Base-by-base conservation (phyloP, 371 early-diverging fungal species). In the Apophysomyces sp. region DNA sequence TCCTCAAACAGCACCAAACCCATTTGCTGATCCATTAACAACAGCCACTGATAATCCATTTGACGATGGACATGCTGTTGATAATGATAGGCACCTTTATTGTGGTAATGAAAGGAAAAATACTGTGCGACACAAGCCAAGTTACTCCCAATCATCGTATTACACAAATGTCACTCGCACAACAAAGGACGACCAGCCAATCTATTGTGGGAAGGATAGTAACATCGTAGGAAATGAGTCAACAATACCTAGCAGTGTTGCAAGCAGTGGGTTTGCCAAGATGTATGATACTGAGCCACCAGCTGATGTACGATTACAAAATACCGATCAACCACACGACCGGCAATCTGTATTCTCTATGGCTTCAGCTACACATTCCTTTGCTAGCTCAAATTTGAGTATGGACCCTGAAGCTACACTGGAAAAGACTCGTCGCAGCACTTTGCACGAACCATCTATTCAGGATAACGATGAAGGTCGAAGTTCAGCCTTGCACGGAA, bases 41-140 rank as follows among this genome's bases (percentile, higher is more conserved):
- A 58, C 73, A 2, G 53, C 52, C 1, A 32, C 73, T n/a, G 68
- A 67, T 1, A 68, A 80, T 36, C 80, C 80, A 7, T 80, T 80
- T 57, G 72, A 80, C 31, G 77, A 77, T 39, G 60, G 58, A 0
- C 57, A 68, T 56, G 65, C 58, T 5, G 60, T 61, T 13, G n/a
- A n/a, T n/a, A 57, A 53, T 27, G 40, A 18, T 32, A 52, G 44
- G 21, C 40, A n/a, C 32, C 62, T 44, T n/a, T n/a, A n/a, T n/a
- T n/a, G n/a, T n/a, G n/a, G n/a, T n/a, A n/a, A n/a, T 37, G 37
- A 37, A 37, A 11, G 37, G n/a, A 37, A 44, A 12, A 41, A 37
- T 15, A 56, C 39, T 44, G 49, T n/a, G 21, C n/a, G 37, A 11
- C 76, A 73, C 28, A 61, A 59, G 26, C 71, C 62, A 13, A 72